Percentiles rank a stretch among this genome's conserved stretches.
Evolutionary conservation across 345 rosid species (phyloP).

Genomic region (rapeseed (Brassica napus)): DNA sequence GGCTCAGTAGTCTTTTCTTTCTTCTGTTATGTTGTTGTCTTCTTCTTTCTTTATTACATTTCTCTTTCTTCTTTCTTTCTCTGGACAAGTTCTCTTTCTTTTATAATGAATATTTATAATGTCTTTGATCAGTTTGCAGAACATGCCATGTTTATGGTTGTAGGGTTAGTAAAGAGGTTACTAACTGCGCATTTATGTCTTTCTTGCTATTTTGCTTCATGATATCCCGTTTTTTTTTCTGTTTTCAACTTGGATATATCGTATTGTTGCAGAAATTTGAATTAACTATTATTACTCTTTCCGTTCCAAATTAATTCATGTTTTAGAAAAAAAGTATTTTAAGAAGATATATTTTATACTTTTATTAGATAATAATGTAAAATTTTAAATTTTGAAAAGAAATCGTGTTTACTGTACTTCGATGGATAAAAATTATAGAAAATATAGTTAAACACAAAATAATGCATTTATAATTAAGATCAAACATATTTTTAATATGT

Average conservation of each 20-base stretch:
- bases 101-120: background rate
- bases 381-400: no score
- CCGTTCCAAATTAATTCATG: background rate
- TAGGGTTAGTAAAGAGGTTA: constrained; percentile 29
- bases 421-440: no score
- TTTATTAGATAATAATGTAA: background rate
- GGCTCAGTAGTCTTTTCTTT: constrained; percentile 24
- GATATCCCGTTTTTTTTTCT: background rate
- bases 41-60: constrained; percentile 19
- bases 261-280: background rate
- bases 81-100: constrained; percentile 9
- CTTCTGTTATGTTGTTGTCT: constrained; percentile 15
- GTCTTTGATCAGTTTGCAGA: constrained; percentile 4
- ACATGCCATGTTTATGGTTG: constrained; percentile 28
- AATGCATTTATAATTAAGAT: no score
- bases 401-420: no score
- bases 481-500: no score
- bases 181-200: constrained; percentile 3
- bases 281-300: background rate
- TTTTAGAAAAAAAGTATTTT: background rate
- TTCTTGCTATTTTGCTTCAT: background rate
- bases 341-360: background rate
- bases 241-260: background rate
- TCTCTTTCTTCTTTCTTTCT: background rate
- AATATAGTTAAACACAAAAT: no score